These are phyloP conservation scores for Cutaneotrichosporon dermatis DNA, from an alignment of 1,284 basidiomycete species.

Conservation along the genomic window DNA sequence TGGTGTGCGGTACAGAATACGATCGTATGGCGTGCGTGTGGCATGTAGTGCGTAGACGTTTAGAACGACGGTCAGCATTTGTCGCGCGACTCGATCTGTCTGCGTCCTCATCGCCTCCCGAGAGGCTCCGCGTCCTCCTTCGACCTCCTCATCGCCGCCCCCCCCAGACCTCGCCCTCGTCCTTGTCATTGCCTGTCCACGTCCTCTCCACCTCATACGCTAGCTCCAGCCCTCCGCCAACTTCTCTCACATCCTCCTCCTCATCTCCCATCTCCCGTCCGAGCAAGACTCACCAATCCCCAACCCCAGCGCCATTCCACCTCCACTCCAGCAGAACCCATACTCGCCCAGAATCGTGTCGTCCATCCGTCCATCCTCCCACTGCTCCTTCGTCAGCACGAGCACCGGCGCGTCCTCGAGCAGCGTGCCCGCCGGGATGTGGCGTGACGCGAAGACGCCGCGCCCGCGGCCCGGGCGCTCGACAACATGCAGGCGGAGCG, in stretches of 20 bases:
- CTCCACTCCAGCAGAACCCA: slow-evolving; percentile 73
- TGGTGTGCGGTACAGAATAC: no score
- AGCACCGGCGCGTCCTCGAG: slow-evolving; percentile 85
- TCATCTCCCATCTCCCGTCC: not conserved
- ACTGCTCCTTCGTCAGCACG: slow-evolving; percentile 67
- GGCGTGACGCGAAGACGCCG: slow-evolving; percentile 52
- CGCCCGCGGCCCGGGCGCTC: slow-evolving; percentile 36
- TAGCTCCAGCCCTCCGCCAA: no score
- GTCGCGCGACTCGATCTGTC: no score
- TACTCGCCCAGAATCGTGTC: slow-evolving; percentile 77
- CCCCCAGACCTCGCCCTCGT: no score
- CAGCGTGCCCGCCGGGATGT: slow-evolving; percentile 61
- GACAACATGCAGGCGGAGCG: slow-evolving; percentile 34
- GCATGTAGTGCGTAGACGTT: no score
- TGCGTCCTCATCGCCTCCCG: no score
- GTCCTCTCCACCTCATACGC: not conserved
- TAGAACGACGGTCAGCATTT: no score
- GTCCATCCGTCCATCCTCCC: slow-evolving; percentile 56
- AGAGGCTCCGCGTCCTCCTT: no score
- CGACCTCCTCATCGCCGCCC: no score
- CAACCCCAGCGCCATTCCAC: slow-evolving; percentile 77
- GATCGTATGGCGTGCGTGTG: no score
- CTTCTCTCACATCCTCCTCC: not conserved
- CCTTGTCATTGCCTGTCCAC: no score
- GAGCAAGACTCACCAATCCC: slow-evolving; percentile 64